These are phyloP conservation scores for Phytophthora quininea DNA, from an alignment of 352 stramenopile species.

Conservation along the genomic window DNA sequence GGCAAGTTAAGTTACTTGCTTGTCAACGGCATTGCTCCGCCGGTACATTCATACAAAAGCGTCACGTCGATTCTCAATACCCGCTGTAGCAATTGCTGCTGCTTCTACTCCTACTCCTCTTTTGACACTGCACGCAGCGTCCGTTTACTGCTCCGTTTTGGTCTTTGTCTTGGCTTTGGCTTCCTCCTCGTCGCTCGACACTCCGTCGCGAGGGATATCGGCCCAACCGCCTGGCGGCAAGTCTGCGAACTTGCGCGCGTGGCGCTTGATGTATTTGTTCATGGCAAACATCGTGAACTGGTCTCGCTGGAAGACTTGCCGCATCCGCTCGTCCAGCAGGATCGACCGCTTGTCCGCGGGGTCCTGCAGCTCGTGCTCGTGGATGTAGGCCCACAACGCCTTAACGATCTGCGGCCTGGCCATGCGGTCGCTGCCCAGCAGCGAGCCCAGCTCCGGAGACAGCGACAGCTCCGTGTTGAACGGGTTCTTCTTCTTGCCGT, in stretches of 20 bases:
- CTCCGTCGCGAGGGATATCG: conserved; percentile 71
- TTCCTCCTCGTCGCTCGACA: conserved; percentile 86
- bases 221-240: conserved; percentile 74
- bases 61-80: conserved; percentile 34
- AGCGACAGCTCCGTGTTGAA: conserved; percentile 83
- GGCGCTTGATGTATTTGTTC: conserved; percentile 91
- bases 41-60: conserved; percentile 25
- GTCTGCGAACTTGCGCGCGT: conserved; percentile 74
- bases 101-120: conserved; percentile 1
- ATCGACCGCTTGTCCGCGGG: conserved; percentile 94
- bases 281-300: conserved; percentile 90
- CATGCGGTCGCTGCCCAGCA: conserved; percentile 86
- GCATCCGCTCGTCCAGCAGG: conserved; percentile 89
- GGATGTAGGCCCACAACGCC: conserved; percentile 96
- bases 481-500: conserved; percentile 63
- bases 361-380: conserved; percentile 95
- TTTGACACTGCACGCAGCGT: conserved; percentile 10
- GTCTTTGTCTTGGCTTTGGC: conserved; percentile 47
- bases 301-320: conserved; percentile 80
- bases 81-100: conserved; percentile 16
- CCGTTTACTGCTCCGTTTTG: conserved; percentile 31
- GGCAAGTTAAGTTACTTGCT: too few species aligned
- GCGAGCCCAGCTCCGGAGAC: conserved; percentile 73
- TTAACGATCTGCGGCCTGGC: conserved; percentile 94
- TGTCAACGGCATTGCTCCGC: background rate